Evolutionary conservation across 345 rosid species (phyloP).

Genomic region (Acer negundo): DNA sequence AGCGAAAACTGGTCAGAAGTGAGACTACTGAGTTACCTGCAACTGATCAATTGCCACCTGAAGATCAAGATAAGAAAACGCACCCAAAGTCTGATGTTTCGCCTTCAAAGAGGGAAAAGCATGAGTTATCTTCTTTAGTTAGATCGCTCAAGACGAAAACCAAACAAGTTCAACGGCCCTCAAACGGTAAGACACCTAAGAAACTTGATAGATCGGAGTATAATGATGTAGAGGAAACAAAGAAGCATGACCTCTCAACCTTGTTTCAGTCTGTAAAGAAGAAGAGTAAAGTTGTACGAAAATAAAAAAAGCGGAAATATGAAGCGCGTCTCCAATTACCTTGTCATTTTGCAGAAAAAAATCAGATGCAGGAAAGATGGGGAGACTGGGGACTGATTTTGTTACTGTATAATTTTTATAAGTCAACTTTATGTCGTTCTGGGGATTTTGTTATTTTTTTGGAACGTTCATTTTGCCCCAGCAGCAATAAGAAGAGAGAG

Average conservation of each 20-base stretch:
- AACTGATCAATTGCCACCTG: slow-evolving; percentile 20
- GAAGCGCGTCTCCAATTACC: neutral
- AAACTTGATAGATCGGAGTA: slow-evolving; percentile 19
- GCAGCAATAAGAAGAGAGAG: neutral
- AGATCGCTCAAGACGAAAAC: slow-evolving; percentile 79
- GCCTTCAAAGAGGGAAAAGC: slow-evolving; percentile 49
- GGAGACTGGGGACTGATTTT: neutral
- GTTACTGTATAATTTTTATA: no score
- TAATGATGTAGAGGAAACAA: slow-evolving; percentile 8
- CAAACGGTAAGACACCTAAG: slow-evolving; percentile 29
- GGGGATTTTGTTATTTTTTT: no score
- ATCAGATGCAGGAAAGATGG: neutral
- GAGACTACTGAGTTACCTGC: slow-evolving; percentile 28
- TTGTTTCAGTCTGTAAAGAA: slow-evolving; percentile 31
- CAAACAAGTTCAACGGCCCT: slow-evolving; percentile 42
- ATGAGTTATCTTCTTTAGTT: slow-evolving; percentile 58
- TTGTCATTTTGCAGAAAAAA: neutral
- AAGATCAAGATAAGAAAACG: slow-evolving; percentile 14
- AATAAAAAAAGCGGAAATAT: neutral
- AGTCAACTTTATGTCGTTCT: neutral
- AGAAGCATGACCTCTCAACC: slow-evolving; percentile 20
- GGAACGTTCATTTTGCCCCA: neutral
- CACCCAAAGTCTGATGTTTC: slow-evolving; percentile 16
- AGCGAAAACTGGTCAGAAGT: slow-evolving; percentile 19
- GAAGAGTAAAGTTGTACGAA: slow-evolving; percentile 25